Conservation (phyloP, 257 asterid genomes). For the Petunia secreta region DNA sequence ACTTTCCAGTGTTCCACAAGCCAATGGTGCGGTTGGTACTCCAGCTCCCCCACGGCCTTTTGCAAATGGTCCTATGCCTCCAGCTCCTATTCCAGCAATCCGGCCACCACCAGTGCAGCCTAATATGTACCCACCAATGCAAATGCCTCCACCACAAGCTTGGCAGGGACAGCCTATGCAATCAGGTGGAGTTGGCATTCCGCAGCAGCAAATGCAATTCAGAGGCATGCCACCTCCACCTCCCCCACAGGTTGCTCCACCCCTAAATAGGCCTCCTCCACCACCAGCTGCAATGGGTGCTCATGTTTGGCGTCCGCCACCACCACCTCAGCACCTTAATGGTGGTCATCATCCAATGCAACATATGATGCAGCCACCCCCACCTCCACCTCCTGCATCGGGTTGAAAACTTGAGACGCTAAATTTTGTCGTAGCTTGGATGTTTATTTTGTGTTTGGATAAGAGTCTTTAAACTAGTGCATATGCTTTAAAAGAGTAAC, state of each 20-base stretch:
- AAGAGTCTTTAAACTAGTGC: neutral
- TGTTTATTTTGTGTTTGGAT: neutral
- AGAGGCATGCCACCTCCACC: slow-evolving; percentile 82
- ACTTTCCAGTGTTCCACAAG: slow-evolving; percentile 52
- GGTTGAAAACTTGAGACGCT: neutral
- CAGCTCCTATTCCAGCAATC: slow-evolving; percentile 57
- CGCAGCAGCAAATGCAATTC: slow-evolving; percentile 67
- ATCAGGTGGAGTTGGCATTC: slow-evolving; percentile 48
- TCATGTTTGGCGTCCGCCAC: slow-evolving; percentile 17
- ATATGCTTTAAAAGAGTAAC: neutral
- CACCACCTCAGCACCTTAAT: slow-evolving; percentile 16
- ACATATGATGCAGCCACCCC: slow-evolving; percentile 28
- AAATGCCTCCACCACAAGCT: slow-evolving; percentile 56
- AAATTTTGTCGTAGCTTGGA: neutral
- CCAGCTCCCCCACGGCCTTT: slow-evolving; percentile 79
- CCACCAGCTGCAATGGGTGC: slow-evolving; percentile 63
- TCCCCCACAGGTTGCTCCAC: slow-evolving; percentile 60
- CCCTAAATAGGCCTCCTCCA: slow-evolving; percentile 69
- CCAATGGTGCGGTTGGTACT: slow-evolving; percentile 52
- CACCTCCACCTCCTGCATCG: slow-evolving; percentile 7
- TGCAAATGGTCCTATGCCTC: slow-evolving; percentile 66
- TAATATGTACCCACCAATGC: slow-evolving; percentile 59
- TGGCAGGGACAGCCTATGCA: slow-evolving; percentile 86
- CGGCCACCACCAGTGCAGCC: slow-evolving; percentile 65
- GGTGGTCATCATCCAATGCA: slow-evolving; percentile 26